Evolutionary conservation across 768 basidiomycete species (phyloP).

Genomic region (Suillus cothurnatus): DNA sequence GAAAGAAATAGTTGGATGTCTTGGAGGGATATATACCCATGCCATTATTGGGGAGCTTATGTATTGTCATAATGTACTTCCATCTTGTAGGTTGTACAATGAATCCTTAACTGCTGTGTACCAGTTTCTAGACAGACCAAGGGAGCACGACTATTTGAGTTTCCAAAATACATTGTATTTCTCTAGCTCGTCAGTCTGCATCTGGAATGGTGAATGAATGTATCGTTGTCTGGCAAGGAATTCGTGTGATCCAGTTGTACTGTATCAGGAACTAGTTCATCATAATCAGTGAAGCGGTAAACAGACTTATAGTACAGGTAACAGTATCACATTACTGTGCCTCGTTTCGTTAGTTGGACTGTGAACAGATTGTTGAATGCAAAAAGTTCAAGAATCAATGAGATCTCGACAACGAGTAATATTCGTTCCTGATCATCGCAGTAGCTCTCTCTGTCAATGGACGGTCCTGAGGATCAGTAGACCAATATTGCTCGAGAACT

Average conservation of each 20-base stretch:
- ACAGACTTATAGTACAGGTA: background rate
- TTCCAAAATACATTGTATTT: background rate
- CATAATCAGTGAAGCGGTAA: background rate
- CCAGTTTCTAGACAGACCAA: background rate
- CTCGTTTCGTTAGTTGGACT: background rate
- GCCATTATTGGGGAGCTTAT: background rate
- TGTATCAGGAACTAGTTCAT: background rate
- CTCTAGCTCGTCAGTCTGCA: background rate
- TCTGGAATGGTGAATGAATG: background rate
- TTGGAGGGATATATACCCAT: background rate
- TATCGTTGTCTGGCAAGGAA: background rate
- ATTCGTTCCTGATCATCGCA: background rate
- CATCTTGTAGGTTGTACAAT: background rate
- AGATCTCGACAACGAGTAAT: background rate
- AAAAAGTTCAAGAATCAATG: background rate
- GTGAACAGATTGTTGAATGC: background rate
- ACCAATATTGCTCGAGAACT: background rate
- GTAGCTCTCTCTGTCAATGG: background rate
- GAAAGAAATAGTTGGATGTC: conserved; percentile 20
- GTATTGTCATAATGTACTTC: background rate
- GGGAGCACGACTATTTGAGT: background rate
- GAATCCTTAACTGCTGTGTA: background rate
- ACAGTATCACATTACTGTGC: no score
- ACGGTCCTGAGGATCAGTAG: background rate
- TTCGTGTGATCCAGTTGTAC: background rate